phyloP scores from a whole-genome alignment of 805 yeast species.

The Scheffersomyces ergatensis region DNA sequence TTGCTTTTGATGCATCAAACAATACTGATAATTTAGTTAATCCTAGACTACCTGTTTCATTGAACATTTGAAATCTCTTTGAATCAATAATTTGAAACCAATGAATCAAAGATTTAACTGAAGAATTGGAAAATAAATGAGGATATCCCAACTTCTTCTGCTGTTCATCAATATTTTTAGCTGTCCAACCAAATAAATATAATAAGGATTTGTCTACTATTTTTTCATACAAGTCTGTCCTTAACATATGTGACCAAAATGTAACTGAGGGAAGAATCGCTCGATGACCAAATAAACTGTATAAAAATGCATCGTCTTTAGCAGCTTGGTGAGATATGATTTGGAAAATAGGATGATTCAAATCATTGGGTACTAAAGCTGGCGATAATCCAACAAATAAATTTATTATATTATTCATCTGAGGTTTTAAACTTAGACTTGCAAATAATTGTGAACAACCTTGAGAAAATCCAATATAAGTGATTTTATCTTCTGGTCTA shows the following conservation, averaged over 20 bases:
- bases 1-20: conserved; percentile 12
- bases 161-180: conserved; percentile 16
- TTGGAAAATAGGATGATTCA: conserved; percentile 21
- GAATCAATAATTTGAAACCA: conserved; percentile 31
- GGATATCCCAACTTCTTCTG: conserved; percentile 27
- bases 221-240: conserved; percentile 17
- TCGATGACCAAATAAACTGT: conserved; percentile 22
- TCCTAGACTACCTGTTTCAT: conserved; percentile 25
- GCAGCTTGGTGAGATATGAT: conserved; percentile 24
- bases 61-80: conserved; percentile 30
- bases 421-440: conserved; percentile 24
- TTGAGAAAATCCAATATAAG: conserved; percentile 29
- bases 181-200: conserved; percentile 26
- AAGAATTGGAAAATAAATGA: conserved; percentile 27
- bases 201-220: conserved; percentile 22
- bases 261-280: conserved; percentile 28
- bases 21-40: conserved; percentile 17
- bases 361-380: conserved; percentile 23
- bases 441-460: conserved; percentile 32
- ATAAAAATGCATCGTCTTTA: conserved; percentile 20
- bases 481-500: conserved; percentile 12
- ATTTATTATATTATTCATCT: conserved; percentile 16
- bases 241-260: conserved; percentile 24
- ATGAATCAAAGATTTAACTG: conserved; percentile 26
- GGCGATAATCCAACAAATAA: conserved; percentile 29